Evolutionary conservation across 495 filamentous ascomycete genomes (phyloP), one percentile per base, ranked within the genome.

Genomic region (Jackrogersella minutella): DNA sequence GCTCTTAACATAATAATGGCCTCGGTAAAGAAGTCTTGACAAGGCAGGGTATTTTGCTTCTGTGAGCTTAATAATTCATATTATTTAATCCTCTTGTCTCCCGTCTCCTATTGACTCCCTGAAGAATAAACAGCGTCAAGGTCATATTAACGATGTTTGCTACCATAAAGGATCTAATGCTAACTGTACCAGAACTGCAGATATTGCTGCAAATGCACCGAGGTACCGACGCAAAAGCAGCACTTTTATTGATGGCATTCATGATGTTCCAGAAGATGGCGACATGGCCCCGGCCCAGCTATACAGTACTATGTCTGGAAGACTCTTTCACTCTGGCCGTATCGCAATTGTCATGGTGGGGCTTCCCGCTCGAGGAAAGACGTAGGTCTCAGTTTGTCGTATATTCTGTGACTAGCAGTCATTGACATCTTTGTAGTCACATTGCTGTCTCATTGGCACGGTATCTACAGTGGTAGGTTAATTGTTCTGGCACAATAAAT

Each of bases 261-360:
- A 99, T 79, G 94, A 97, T 79, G 82, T 97, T 55, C 87, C 91
- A 1, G 87, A 91, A 68, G 93, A 91, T 64, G 86, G 88, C 52
- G 89, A 93, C 58, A 86, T 96, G 80, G 96, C 96, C 2, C 96
- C 96, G 13, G 96, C 96, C 58, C 96, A 99, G 79, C 82, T 99
- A 21, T 99, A 99, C 76, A 97, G 92, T 74, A 99, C 96, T 16
- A 93, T 97, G 82, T 97, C 94, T 33, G 96, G 96, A 49, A 86
- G 94, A 17, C 87, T 99, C 21, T 99, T 98, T 74, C 96, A 99
- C 77, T 97, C 95, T 5, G 96, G 96, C 40, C 87, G 93, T 30
- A 98, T 99, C 67, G 93, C 93, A 36, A 98, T 99, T 58, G 94
- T 94, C 52, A 97, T 96, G 67, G 96, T 98, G 72, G 96, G 96